phyloP scores from a whole-genome alignment of 495 filamentous ascomycete genomes.

The Trichoderma reesei region DNA sequence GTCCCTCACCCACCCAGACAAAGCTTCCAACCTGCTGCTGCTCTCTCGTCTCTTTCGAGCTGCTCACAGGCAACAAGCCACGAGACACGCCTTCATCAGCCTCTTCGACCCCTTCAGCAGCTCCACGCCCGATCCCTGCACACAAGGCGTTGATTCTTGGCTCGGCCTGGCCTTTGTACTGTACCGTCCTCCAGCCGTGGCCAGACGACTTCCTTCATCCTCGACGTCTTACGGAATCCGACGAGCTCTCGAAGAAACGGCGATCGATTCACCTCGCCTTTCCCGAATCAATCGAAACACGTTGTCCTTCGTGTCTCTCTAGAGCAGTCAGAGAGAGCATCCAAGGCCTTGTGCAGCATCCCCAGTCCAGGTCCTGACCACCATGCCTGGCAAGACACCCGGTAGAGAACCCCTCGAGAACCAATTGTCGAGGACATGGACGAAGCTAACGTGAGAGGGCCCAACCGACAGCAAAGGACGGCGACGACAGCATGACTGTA shows the following conservation, averaged over 20 bases:
- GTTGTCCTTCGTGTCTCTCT: neutral
- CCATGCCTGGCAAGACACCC: constrained; percentile 57
- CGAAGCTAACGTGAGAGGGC: constrained; percentile 59
- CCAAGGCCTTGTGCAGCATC: constrained; percentile 14
- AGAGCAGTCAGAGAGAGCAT: neutral
- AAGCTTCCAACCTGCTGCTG: neutral
- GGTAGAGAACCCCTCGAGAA: constrained; percentile 65
- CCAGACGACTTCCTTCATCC: neutral
- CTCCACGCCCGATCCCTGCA: neutral
- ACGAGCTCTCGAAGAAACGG: neutral
- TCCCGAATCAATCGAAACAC: neutral
- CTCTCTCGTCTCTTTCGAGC: too few species aligned
- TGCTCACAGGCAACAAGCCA: too few species aligned
- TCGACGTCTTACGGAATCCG: neutral
- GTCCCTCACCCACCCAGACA: neutral
- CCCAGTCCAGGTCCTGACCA: constrained; percentile 17
- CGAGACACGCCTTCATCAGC: too few species aligned
- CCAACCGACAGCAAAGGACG: constrained; percentile 47
- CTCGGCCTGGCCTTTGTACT: neutral
- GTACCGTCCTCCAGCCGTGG: neutral
- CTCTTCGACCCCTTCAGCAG: neutral
- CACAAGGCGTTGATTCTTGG: neutral
- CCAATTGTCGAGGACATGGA: constrained; percentile 60
- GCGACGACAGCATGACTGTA: constrained; percentile 75
- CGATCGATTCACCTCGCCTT: neutral